phyloP scores from a whole-genome alignment of 2,329 filamentous ascomycete genomes.

The Kalaharituber pfeilii region DNA sequence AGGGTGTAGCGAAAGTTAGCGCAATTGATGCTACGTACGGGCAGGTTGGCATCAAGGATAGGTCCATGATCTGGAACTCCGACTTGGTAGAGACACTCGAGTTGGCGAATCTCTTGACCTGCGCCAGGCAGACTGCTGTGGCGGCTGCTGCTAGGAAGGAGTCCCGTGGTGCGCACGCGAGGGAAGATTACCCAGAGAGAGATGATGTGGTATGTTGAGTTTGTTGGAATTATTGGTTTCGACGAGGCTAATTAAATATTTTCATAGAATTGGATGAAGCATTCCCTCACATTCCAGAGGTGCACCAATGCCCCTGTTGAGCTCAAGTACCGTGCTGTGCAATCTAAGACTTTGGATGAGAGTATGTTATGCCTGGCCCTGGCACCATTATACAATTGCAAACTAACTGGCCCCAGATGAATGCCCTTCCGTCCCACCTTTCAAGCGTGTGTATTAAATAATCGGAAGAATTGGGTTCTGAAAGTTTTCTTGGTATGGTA shows the following conservation, averaged over 20 bases:
- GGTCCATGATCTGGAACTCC: constrained; percentile 99
- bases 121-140: constrained; percentile 77
- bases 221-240: neutral
- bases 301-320: constrained; percentile 73
- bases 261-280: constrained; percentile 40
- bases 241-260: neutral
- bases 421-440: constrained; percentile 89
- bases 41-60: constrained; percentile 87
- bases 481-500: too few species aligned
- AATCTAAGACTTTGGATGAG: constrained; percentile 72
- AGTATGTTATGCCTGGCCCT: constrained; percentile 23
- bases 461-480: neutral
- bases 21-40: constrained; percentile 65
- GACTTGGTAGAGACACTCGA: constrained; percentile 94
- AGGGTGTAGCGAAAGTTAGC: constrained; percentile 76
- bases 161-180: constrained; percentile 88
- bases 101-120: constrained; percentile 85
- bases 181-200: constrained; percentile 90
- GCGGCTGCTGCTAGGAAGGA: constrained; percentile 90
- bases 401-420: constrained; percentile 34
- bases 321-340: constrained; percentile 69
- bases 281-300: constrained; percentile 94
- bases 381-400: neutral
- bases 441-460: constrained; percentile 84
- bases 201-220: constrained; percentile 46